Evolutionary conservation across 768 basidiomycete genomes (phyloP), one percentile per base, ranked within the genome.

Genomic region (Chalciporus chontae): DNA sequence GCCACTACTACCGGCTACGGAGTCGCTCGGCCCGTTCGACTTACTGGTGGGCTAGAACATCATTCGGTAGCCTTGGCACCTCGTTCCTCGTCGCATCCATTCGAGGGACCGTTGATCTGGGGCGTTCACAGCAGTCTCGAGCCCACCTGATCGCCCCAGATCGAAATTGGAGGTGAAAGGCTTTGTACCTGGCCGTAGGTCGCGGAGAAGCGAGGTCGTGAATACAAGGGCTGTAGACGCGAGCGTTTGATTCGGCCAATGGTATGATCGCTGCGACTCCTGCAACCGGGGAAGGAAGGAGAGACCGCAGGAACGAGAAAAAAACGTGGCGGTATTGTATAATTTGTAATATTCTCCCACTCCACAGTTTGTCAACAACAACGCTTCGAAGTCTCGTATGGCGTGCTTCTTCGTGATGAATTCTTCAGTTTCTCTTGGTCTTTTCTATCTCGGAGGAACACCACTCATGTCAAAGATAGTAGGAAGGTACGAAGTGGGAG

Each of bases 311-410:
- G 34, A n/a, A n/a, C 15, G 15, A n/a, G 5, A n/a, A 15, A 7
- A 34, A 8, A 36, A 36, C 34, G 34, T 36, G 34, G 34, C n/a
- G 34, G 26, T 48, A 19, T 8, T 49, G 24, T n/a, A n/a, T n/a
- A n/a, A n/a, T n/a, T n/a, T n/a, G n/a, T 37, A 40, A 52, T 49
- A 56, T 11, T 10, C 27, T 50, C 29, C 27, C 51, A 48, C 61
- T 51, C 57, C 60, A 56, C 47, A 49, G 23, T 37, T 40, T 47
- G 42, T 45, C 39, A 21, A n/a, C n/a, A n/a, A n/a, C n/a, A n/a
- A 31, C 15, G n/a, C 37, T 44, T 53, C n/a, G n/a, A n/a, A n/a
- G n/a, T n/a, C 1, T n/a, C 5, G 34, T 7, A 36, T n/a, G 29
- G 29, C 8, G 29, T 3, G 29, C 29, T 31, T 31, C 29, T 31